A percentile compares a stretch with the other conserved stretches of the same genome.
Evolutionary conservation across 2,329 filamentous ascomycete species (phyloP).

Genomic region (Teratosphaeriaceae sp.): DNA sequence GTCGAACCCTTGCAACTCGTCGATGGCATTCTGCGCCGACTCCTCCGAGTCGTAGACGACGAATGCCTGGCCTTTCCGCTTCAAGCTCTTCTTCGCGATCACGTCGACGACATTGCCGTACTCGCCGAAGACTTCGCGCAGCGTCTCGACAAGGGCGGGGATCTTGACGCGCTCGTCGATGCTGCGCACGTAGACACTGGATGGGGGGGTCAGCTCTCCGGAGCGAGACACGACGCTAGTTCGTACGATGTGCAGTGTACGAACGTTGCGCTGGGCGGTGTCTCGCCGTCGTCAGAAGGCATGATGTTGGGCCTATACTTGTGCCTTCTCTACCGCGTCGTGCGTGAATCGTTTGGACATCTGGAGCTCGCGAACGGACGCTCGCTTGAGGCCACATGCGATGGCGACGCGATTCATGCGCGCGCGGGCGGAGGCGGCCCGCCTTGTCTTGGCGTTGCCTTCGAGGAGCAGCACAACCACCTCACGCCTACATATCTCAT

Average conservation of each 20-base stretch:
- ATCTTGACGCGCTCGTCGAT: slow-evolving; percentile 80
- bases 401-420: too few relatives aligned
- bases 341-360: background rate
- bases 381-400: too few relatives aligned
- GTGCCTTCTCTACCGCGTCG: background rate
- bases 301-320: slow-evolving; percentile 8
- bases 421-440: too few relatives aligned
- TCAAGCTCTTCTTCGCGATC: slow-evolving; percentile 81
- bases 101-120: slow-evolving; percentile 83
- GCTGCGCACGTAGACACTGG: slow-evolving; percentile 28
- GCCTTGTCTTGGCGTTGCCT: too few relatives aligned
- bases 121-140: slow-evolving; percentile 75
- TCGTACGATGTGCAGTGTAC: slow-evolving; percentile 38
- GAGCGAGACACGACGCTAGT: slow-evolving; percentile 19
- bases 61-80: slow-evolving; percentile 93
- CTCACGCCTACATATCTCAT: too few relatives aligned
- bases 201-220: slow-evolving; percentile 16
- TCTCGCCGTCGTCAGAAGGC: slow-evolving; percentile 11
- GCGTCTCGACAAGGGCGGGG: slow-evolving; percentile 64
- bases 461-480: too few relatives aligned
- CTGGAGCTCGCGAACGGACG: too few relatives aligned
- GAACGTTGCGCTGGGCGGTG: slow-evolving; percentile 33
- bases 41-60: slow-evolving; percentile 81
- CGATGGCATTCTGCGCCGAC: slow-evolving; percentile 72
- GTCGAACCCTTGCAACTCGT: slow-evolving; percentile 87